phyloP scores from a whole-genome alignment of 164 flowering plant species.

The Vitis amurensis region DNA sequence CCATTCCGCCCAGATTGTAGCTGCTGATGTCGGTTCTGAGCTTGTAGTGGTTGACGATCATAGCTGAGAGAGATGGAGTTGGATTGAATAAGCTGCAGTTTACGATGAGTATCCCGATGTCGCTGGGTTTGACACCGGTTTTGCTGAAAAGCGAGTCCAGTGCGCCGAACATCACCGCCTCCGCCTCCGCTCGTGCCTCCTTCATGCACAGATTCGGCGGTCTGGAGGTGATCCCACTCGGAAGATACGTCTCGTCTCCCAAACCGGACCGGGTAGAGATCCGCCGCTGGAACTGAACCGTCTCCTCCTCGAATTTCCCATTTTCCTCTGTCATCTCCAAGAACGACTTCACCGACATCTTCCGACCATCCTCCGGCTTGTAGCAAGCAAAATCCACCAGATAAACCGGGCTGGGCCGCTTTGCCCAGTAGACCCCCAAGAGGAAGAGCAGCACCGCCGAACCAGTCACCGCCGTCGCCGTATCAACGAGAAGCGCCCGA shows the following conservation, averaged over 20 bases:
- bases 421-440: conserved; percentile 45
- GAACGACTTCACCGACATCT: conserved; percentile 55
- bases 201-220: conserved; percentile 64
- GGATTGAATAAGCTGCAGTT: conserved; percentile 91
- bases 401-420: conserved; percentile 53
- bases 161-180: conserved; percentile 79
- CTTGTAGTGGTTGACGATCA: conserved; percentile 90
- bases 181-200: conserved; percentile 79
- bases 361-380: conserved; percentile 62
- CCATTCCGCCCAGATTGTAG: conserved; percentile 91
- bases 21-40: conserved; percentile 61
- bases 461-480: conserved; percentile 29
- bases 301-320: conserved; percentile 53
- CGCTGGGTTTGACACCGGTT: conserved; percentile 56
- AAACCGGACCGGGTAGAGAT: conserved; percentile 63
- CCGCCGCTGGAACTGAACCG: conserved; percentile 59
- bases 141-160: conserved; percentile 61
- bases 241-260: conserved; percentile 79
- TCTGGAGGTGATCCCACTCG: conserved; percentile 56
- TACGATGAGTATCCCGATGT: conserved; percentile 67
- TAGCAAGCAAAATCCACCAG: conserved; percentile 76
- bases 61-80: conserved; percentile 82
- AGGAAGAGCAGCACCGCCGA: conserved; percentile 25
- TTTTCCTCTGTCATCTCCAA: conserved; percentile 58
- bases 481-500: conserved; percentile 24